phyloP scores from a whole-genome alignment of 1,284 basidiomycete genomes.

The Leccinum griseonigrum region DNA sequence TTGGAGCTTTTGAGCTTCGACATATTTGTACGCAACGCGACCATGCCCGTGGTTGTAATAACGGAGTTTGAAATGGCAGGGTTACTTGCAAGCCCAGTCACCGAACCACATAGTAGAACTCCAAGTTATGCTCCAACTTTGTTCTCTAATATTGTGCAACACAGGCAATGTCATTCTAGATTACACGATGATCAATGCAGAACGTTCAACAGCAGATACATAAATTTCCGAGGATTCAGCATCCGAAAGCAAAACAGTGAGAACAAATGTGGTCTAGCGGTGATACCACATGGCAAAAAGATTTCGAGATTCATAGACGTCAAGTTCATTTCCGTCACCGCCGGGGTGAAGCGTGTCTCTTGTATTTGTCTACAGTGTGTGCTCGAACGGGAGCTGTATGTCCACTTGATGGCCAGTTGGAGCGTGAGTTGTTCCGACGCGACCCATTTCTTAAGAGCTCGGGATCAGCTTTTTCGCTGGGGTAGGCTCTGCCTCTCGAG shows the following conservation, averaged over 20 bases:
- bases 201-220: constrained; percentile 10
- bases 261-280: constrained; percentile 11
- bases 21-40: constrained; percentile 16
- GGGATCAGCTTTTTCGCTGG: constrained; percentile 25
- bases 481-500: constrained; percentile 31
- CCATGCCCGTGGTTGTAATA: not conserved
- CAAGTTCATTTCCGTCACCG: constrained; percentile 34
- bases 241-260: constrained; percentile 3
- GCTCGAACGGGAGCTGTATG: constrained; percentile 36
- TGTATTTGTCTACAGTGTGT: constrained; percentile 38
- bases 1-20: constrained; percentile 8
- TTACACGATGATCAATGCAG: constrained; percentile 16
- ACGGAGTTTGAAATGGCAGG: constrained; percentile 17
- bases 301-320: constrained; percentile 1
- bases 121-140: not conserved
- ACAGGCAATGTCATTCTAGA: constrained; percentile 6
- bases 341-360: constrained; percentile 45
- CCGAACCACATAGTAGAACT: no score
- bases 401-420: constrained; percentile 29
- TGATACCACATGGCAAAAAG: constrained; percentile 4
- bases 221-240: constrained; percentile 2
- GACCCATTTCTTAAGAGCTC: constrained; percentile 25
- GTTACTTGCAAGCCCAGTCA: no score
- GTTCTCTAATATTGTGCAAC: not conserved
- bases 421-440: constrained; percentile 20